Base-by-base conservation (phyloP, 352 stramenopile genomes). In the Pilasporangium apinafurcum region DNA sequence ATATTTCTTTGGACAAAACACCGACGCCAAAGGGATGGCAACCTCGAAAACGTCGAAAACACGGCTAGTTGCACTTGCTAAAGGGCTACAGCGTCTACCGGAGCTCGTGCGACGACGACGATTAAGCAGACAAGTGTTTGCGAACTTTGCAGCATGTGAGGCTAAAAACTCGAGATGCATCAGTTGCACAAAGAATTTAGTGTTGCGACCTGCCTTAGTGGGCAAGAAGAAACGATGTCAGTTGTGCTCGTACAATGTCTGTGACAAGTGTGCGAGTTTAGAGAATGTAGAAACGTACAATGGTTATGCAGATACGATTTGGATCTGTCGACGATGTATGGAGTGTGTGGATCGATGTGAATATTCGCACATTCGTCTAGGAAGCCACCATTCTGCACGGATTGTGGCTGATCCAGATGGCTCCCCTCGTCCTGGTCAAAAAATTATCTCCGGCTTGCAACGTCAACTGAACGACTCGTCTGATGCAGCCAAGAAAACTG, bases 211-310 rank as follows among this genome's bases (percentile, higher is more conserved):
- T 48, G 55, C 12, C 1, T 51, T 50, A n/a, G 30, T 63, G 6
- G 36, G 46, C 2, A 27, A 43, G n/a, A 39, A 53, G 5, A 53
- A 46, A 5, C 41, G 59, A 2, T 68, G 59, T 26, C 61, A 65
- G 8, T 25, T 68, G 24, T 68, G 59, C 21, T 53, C 54, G 16
- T 68, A 56, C 33, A 54, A 56, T 25, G 50, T 68, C 4, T 68
- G 59, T 35, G 37, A 59, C 8, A 21, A 27, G 1, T 68, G 59
- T 25, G 32, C 37, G n/a, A 48, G 38, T 0, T 41, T 33, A 0
- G 59, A 68, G 31, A 44, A 54, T 8, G 56, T 68, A 37, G 59
- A 68, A 50, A 62, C 51, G 7, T 38, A 48, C 44, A 68, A 61
- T n/a, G 59, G 59, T 7, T 48, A 42, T 12, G 22, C 64, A 7